Evolutionary conservation across 345 rosid species (phyloP), one percentile per base, ranked within the genome.

Genomic region (Acer negundo): DNA sequence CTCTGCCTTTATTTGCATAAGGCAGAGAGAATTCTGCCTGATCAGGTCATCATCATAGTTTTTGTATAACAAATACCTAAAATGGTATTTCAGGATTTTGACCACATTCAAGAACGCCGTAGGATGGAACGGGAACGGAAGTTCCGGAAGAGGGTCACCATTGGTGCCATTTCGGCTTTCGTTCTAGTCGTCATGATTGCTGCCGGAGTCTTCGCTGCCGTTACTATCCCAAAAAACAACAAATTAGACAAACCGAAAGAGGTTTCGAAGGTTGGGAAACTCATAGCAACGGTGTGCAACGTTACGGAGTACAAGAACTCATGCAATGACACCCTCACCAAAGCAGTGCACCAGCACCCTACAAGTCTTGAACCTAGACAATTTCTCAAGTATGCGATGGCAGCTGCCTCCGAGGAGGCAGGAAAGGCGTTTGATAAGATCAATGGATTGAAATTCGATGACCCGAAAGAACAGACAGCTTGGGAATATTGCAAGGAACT

Each of bases 71-170:
- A 42, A 42, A 10, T 46, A 20, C 3, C 26, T 2, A 70, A 67
- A 66, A 94, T 94, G 98, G 98, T 69, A n/a, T 94, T 94, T 81
- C 97, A 94, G 51, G 98, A 94, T 82, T 94, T 94, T 63, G 97
- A 91, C 75, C 80, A 79, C 31, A 80, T 94, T 35, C 90, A 93
- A 9, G 95, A 93, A 77, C 87, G 94, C 51, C 87, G 97, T 69
- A 80, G 82, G 71, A 83, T 79, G 6, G 88, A 93, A 46, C 85
- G 94, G 70, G 77, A 84, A 79, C 92, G 81, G 0, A 89, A 89
- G 72, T 67, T 91, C 26, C 80, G 81, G 47, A 89, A 79, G 73
- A 81, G 92, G 70, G 64, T 93, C 62, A 75, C 68, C 16, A 77
- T 90, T 8, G 90, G 81, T 7, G 74, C 79, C 0, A 53, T 93